These are phyloP conservation scores for Lepidium didymum DNA, from an alignment of 345 rosid species.

Conservation along the genomic window DNA sequence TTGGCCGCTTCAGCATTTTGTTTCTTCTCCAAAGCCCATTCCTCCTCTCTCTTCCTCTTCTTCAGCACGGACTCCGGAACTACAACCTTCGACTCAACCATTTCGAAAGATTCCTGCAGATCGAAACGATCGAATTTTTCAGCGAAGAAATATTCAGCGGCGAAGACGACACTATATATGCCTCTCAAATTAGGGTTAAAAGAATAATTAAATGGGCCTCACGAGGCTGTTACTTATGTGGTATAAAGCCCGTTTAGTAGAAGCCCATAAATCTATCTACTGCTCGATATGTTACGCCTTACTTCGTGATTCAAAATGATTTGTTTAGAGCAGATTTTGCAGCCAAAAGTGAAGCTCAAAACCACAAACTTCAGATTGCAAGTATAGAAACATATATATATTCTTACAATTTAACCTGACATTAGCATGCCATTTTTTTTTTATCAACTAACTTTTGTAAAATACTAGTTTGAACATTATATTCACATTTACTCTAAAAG, in stretches of 20 bases:
- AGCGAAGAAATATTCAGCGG: neutral
- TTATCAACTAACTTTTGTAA: neutral
- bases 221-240: neutral
- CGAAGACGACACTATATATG: neutral
- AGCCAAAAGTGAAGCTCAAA: too few relatives aligned
- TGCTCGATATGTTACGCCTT: neutral
- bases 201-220: neutral
- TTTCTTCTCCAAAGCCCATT: slow-evolving; percentile 50
- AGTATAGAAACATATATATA: too few relatives aligned
- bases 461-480: neutral
- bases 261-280: neutral
- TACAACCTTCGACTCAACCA: slow-evolving; percentile 30
- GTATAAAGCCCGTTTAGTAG: neutral
- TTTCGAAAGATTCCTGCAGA: slow-evolving; percentile 14
- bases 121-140: slow-evolving; percentile 2
- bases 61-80: slow-evolving; percentile 80
- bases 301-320: too few relatives aligned
- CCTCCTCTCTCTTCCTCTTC: slow-evolving; percentile 71
- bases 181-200: slow-evolving; percentile 18
- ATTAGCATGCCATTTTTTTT: neutral
- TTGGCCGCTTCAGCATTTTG: slow-evolving; percentile 37
- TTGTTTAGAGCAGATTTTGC: too few relatives aligned
- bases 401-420: too few relatives aligned
- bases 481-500: neutral
- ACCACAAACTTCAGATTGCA: too few relatives aligned